Base-by-base conservation (phyloP, 441 rosid genomes). In the Kokia cookei region DNA sequence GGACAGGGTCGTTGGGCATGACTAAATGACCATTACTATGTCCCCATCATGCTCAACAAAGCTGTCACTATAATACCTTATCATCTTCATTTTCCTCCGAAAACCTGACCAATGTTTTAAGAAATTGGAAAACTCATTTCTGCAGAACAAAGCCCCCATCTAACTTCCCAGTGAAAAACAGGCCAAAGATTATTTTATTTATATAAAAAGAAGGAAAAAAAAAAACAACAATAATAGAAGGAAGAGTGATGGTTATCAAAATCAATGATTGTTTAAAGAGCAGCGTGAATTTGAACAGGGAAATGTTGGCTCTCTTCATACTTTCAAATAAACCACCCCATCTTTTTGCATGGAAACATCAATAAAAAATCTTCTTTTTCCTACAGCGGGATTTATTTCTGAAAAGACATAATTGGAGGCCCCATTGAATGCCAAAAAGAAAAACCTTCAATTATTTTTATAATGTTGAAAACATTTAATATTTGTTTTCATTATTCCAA, bases 271-370 rank as follows among this genome's bases (percentile, higher is more conserved):
- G 32, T n/a, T 37, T 42, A n/a, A 32, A 7, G 17, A 7, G 6
- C 13, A 80, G 84, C 88, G 81, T 81, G 86, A 65, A 74, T 62
- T 67, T 60, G 26, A 81, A 83, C 47, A 81, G 88, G 64, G 29
- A 24, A 51, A 72, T 78, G 65, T 13, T 48, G 10, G 51, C 54
- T 51, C 53, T 27, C 62, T 24, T 61, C 65, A 19, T 29, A 48
- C 9, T 9, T 29, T 65, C 54, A 27, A 50, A 61, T 7, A 32
- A 14, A 29, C 14, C 50, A 5, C 45, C 22, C 19, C 60, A 19
- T 9, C 9, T 12, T 22, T 59, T 45, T 43, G 37, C 74, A 71
- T 22, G 50, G 4, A 29, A 70, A 37, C 45, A 7, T 8, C 35
- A 14, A 14, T 0, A 29, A 54, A 10, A 11, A 9, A 2, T 35